Percentiles rank a stretch among this genome's conserved stretches.
Evolutionary conservation across 805 yeast genomes (phyloP).

Genomic region (Kodamaea hsintzibuensis): DNA sequence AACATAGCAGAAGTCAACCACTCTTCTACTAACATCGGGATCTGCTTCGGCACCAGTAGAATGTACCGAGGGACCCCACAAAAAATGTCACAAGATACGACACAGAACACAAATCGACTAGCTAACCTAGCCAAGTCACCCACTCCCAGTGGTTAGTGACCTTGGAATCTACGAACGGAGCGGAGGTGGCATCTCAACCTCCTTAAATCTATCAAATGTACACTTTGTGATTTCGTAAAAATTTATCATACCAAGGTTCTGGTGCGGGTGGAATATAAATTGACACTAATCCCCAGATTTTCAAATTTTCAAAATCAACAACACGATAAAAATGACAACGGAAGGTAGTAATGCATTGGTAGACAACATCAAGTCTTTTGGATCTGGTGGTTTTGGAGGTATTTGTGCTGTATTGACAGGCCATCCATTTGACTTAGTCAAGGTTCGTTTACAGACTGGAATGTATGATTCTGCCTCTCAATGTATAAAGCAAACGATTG

Average conservation of each 20-base stretch:
- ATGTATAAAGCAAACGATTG: constrained; percentile 70
- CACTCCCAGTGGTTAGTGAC: not conserved
- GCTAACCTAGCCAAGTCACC: not conserved
- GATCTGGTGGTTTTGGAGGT: constrained; percentile 96
- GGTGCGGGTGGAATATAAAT: constrained; percentile 3
- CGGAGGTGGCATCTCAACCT: not conserved
- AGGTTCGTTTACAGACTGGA: constrained; percentile 89
- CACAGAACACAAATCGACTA: not conserved
- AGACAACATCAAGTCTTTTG: constrained; percentile 84
- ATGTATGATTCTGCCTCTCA: constrained; percentile 61
- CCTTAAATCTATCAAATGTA: not conserved
- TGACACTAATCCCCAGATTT: constrained; percentile 6
- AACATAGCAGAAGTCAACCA: too few species aligned
- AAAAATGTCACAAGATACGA: constrained; percentile 2
- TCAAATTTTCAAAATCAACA: not conserved
- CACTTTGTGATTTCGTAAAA: not conserved
- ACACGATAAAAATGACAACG: constrained; percentile 32
- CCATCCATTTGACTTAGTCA: constrained; percentile 92
- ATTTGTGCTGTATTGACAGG: constrained; percentile 90
- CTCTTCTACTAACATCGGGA: not conserved
- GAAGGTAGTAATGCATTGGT: constrained; percentile 48
- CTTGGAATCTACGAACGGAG: not conserved
- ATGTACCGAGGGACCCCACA: constrained; percentile 3
- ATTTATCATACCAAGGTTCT: not conserved
- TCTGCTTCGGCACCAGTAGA: not conserved